Base-by-base conservation (phyloP, 2,329 filamentous ascomycete genomes). In the Coniochaeta ligniaria region DNA sequence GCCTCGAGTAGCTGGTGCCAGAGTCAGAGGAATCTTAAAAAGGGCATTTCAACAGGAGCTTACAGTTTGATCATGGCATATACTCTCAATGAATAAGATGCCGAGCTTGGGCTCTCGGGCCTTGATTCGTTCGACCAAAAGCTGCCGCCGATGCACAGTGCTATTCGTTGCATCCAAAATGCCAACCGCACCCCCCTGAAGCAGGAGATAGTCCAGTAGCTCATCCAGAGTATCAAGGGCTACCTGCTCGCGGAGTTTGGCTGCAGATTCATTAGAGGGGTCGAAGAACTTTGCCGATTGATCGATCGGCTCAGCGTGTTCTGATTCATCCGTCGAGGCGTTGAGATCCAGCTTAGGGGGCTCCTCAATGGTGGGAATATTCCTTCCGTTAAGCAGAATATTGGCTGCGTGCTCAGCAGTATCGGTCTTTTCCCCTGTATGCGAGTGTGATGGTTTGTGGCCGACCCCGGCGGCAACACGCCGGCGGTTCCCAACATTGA, bases 111-210 rank as follows among this genome's bases (percentile, higher is more conserved):
- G 92, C 66, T 96, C 94, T 59, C 91, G 85, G 59, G 87, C 78
- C 68, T 91, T 90, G 69, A 98, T 91, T 66, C 86, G 89, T 63
- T 94, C 84, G 68, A 96, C 92, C 60, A 99, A 84, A 28, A 90
- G 83, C 74, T 94, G 88, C 57, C 95, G 86, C 41, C 95, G 88
- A 64, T 91, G 84, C 57, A 96, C 82, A 0, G 95, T 99, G 77
- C 93, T 97, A 77, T 99, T 99, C 8, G 95, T 99, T 8, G 95
- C 95, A 75, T 99, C 95, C 14, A 99, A 84, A 64, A 99, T 98
- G 41, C 95, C 95, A 11, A 98, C 91, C 33, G 92, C 91, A 55
- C 95, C 95, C 31, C 89, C 91, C 59, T 87, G 82, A 26, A 87
- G 80, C 36, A 98, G 79, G 12, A 99, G 86, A 72, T 96, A 99